Evolutionary conservation across 345 rosid genomes (phyloP), one percentile per base, ranked within the genome.

Genomic region (Citrus australasica): DNA sequence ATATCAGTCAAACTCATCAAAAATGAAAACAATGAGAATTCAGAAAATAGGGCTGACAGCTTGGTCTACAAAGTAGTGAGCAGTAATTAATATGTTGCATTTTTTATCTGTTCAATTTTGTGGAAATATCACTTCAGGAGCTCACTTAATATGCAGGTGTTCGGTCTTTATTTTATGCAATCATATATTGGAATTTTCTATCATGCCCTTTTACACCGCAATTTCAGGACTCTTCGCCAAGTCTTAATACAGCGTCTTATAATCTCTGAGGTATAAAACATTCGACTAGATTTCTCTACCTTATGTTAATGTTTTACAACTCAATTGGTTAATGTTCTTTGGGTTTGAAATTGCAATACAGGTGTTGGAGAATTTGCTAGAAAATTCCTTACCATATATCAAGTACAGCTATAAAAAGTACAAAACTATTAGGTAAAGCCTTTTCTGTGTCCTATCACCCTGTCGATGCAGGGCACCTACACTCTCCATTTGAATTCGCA

Each of bases 81-180:
- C 79, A 17, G 75, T 79, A 74, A 83, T 40, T 82, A n/a, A 4
- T 62, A 46, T 59, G 71, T 33, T 17, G 10, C 16, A 35, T 81
- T 71, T 60, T n/a, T 4, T 79, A 81, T 64, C 40, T 35, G 69
- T 77, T 63, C 28, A 24, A 42, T 46, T 19, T 73, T n/a, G 2
- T 6, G 27, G 61, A 76, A 73, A 60, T 19, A 46, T 73, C 63
- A 13, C 46, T 27, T 72, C 62, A 84, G 77, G 21, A 3, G 40
- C 86, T 77, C 40, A 19, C 42, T 63, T 68, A 73, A n/a, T 72
- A 6, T 73, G 87, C 95, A 95, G 98, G 95, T 95, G 51, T 95
- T 95, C 55, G 98, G 98, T 78, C 91, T 95, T 64, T 95, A 93
- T 78, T 95, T 95, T 84, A 95, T 95, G 98, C 98, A 95, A 85